Percentiles rank a stretch among this genome's conserved stretches.
Conservation (phyloP, 768 basidiomycete species). For the Hygrocybe punicea region DNA sequence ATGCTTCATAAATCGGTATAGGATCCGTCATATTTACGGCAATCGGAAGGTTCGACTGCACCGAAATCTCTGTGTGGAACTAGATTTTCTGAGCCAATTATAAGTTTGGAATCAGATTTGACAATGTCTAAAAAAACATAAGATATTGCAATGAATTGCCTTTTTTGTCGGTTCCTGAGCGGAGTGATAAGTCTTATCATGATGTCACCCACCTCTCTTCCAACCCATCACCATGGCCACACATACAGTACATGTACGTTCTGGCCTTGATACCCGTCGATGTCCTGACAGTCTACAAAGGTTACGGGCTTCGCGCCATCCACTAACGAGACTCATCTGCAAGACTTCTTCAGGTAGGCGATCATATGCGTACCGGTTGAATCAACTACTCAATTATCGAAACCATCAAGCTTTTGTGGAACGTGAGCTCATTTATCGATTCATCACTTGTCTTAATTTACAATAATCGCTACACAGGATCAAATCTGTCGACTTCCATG, state of each 20-base stretch:
- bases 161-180: no score
- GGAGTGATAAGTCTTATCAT: not conserved
- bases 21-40: no score
- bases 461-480: conserved; percentile 49
- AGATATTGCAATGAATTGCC: no score
- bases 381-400: conserved; percentile 10
- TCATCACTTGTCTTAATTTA: not conserved
- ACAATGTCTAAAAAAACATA: no score
- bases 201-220: not conserved
- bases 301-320: conserved; percentile 66
- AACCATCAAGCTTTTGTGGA: conserved; percentile 75
- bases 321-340: conserved; percentile 65
- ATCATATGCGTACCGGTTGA: conserved; percentile 1
- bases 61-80: no score
- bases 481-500: conserved; percentile 55
- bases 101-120: no score
- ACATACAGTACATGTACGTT: conserved; percentile 46
- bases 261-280: not conserved
- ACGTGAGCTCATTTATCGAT: conserved; percentile 46
- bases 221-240: conserved; percentile 38
- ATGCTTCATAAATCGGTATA: no score
- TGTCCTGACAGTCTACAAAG: conserved; percentile 35
- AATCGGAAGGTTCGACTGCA: no score
- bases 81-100: no score
- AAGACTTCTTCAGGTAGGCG: conserved; percentile 80